Base-by-base conservation (phyloP, 169 alveolate species). In the Cyclospora cayetanensis region DNA sequence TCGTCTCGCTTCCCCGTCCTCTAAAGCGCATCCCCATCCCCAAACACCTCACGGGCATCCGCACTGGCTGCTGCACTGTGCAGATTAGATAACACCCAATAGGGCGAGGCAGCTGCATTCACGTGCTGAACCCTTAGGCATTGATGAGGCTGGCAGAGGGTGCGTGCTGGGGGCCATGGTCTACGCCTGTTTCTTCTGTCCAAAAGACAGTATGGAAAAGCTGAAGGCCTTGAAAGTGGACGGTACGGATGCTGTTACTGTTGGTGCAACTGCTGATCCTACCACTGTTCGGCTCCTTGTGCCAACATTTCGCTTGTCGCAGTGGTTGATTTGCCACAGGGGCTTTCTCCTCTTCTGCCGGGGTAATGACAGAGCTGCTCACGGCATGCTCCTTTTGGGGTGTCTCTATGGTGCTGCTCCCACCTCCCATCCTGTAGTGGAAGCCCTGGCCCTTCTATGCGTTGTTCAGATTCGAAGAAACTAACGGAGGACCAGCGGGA, bases 121-220 rank as follows among this genome's bases (percentile, higher is more conserved):
- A 25, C 20, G 43, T 7, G 22, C 27, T 68, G 50, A 0, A 72
- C 88, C 18, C 53, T 72, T 97, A 91, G 99, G 99, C 55, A 97
- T 99, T 66, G 99, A 99, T 94, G 99, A 99, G 90, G 99, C 99
- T 18, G 99, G 99, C 11, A 93, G 99, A 92, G 99, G 99, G 11
- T 99, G 99, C 29, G 99, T 98, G 20, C 91, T 99, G 72, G 99
- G 99, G 11, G 99, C 99, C 27, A 98, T 99, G 99, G 99, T 99
- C 43, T 98, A 97, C 95, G 99, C 99, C 12, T 97, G 99, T 87
- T 97, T 98, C 66, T 97, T 91, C 84, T 98, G 99, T 96, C 97
- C 99, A 4, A 95, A 91, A 15, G 96, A 91, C 42, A 93, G 86
- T 72, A 96, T 95, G 63, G 37, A 93, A 70, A 85, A 91, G 72